A percentile compares a stretch with the other conserved stretches of the same genome.
These are phyloP conservation scores for Osmanthus fragrans DNA, from an alignment of 257 asterid genomes.

Conservation along the genomic window DNA sequence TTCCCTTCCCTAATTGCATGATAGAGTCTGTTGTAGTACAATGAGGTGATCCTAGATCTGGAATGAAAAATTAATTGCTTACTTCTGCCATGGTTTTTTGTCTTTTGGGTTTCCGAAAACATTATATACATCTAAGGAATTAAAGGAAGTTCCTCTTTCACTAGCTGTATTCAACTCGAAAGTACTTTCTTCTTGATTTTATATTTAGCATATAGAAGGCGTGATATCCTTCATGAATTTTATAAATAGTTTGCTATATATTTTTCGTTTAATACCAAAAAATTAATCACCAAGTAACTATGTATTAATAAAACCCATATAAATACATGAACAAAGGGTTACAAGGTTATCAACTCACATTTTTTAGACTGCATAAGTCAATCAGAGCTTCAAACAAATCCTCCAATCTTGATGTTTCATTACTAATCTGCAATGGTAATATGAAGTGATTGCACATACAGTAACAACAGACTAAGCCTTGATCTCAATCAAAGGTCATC, in stretches of 20 bases:
- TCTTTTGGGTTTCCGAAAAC: neutral
- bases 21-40: neutral
- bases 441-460: conserved; percentile 16
- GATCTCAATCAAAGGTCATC: neutral
- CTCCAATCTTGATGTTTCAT: conserved; percentile 52
- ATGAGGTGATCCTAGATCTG: neutral
- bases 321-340: conserved; percentile 8
- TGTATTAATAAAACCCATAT: conserved; percentile 14
- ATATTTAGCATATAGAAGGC: neutral
- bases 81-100: neutral
- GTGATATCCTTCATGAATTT: neutral
- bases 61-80: neutral
- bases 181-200: neutral
- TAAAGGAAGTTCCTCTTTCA: neutral
- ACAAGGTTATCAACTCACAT: conserved; percentile 52
- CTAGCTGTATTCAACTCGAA: neutral
- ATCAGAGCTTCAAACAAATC: conserved; percentile 69
- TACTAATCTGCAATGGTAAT: conserved; percentile 57
- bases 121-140: neutral
- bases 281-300: conserved; percentile 20
- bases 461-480: neutral
- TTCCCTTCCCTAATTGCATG: neutral
- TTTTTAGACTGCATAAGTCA: conserved; percentile 66
- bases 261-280: conserved; percentile 8
- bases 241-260: neutral